Evolutionary conservation across 1,139 yeast species (phyloP), one percentile per base, ranked within the genome.

Genomic region (Taphrina flavorubra): DNA sequence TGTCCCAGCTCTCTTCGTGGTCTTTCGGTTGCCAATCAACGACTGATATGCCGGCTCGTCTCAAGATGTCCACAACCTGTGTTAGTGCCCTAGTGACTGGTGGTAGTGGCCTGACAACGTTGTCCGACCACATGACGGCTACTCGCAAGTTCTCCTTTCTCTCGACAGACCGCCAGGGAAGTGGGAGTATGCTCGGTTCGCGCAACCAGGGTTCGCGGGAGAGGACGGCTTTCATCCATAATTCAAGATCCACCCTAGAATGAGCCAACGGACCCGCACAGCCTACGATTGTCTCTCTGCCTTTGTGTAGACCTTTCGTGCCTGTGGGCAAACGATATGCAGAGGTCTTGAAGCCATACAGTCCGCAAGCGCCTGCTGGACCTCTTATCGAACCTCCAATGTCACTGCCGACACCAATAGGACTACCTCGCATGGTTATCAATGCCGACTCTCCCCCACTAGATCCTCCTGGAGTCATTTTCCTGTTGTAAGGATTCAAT

Each of bases 361-460:
- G 73, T 0, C 86, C 86, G 63, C 82, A 81, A 70, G 82, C 82
- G n/a, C 82, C 79, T 3, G 86, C 81, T 0, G 88, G 88, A 65
- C 80, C 80, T 68, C 88, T 77, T 60, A 85, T 83, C 56, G 84
- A 79, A 2, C 88, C 88, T 13, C 92, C 88, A 70, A 85, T 84
- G 75, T 85, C 88, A 7, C 86, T 83, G 14, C 87, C 87, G 49
- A 84, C 76, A 0, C 87, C 87, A 55, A 84, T 70, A 8, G 80
- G 74, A 0, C 84, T 78, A n/a, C 83, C 86, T 55, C 78, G 78
- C 36, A 81, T 74, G 0, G 82, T 84, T 34, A 84, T 73, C 31
- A 85, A 74, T 0, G 86, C 81, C n/a, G 84, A 86, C 75, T 84
- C 87, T 59, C 88, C 88, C n/a, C 87, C 86, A 5, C 84, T 80